Evolutionary conservation across 1,139 yeast species (phyloP).

Genomic region (Magnusiomyces magnusii): DNA sequence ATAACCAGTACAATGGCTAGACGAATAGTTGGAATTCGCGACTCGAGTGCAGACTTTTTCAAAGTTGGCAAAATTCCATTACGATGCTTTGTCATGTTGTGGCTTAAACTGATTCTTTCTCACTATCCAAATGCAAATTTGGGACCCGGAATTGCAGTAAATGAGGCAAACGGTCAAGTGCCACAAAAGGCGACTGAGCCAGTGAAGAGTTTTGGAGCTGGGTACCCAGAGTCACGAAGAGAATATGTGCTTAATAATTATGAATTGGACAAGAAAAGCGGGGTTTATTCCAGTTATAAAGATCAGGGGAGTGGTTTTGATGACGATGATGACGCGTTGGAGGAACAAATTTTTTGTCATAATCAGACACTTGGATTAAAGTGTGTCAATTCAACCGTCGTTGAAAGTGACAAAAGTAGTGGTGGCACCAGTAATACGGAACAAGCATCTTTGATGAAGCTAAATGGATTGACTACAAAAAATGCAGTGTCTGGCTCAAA

Average conservation of each 20-base stretch:
- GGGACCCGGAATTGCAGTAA: neutral
- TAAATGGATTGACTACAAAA: neutral
- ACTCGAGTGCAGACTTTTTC: slow-evolving; percentile 10
- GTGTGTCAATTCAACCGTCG: neutral
- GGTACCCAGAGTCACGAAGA: too few relatives aligned
- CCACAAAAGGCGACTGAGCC: too few relatives aligned
- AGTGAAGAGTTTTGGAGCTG: too few relatives aligned
- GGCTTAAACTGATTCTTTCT: slow-evolving; percentile 12
- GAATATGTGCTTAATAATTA: too few relatives aligned
- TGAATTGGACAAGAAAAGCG: neutral
- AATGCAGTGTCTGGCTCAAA: too few relatives aligned
- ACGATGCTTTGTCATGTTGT: slow-evolving; percentile 14
- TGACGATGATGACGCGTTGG: too few relatives aligned
- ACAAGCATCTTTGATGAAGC: too few relatives aligned
- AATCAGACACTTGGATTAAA: neutral
- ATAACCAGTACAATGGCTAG: slow-evolving; percentile 9
- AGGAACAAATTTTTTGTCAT: neutral
- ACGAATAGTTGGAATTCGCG: slow-evolving; percentile 7
- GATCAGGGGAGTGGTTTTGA: too few relatives aligned
- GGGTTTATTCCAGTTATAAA: too few relatives aligned
- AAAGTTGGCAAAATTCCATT: slow-evolving; percentile 12
- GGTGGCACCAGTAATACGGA: neutral
- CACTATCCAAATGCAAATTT: slow-evolving; percentile 1
- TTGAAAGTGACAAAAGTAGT: neutral
- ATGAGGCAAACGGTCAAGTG: neutral